Conservation (phyloP, 495 filamentous ascomycete species). For the Penicillium malachiteum region DNA sequence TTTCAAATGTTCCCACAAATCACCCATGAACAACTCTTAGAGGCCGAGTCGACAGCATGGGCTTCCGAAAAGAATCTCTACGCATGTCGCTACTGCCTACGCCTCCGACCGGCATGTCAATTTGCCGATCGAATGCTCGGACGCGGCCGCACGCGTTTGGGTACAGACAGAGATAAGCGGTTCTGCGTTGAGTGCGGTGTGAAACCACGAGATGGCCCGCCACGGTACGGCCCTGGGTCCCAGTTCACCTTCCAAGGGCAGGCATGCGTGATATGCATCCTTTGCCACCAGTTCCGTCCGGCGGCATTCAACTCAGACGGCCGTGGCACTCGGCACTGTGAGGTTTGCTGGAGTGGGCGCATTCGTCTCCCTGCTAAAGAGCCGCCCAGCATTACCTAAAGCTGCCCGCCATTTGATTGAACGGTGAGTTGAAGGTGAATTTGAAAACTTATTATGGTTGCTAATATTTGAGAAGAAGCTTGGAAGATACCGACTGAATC, state of each 20-base stretch:
- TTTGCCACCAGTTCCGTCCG: conserved; percentile 25
- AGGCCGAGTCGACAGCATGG: conserved; percentile 24
- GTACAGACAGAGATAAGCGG: conserved; percentile 23
- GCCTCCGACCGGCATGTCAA: conserved; percentile 23
- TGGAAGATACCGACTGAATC: too few species aligned
- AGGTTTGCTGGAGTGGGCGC: background rate
- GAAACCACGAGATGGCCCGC: conserved; percentile 24
- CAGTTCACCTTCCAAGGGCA: conserved; percentile 22
- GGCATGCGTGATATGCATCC: conserved; percentile 28
- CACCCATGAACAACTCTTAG: conserved; percentile 28
- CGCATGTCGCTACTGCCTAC: conserved; percentile 39
- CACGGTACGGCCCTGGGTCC: conserved; percentile 34
- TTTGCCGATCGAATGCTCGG: conserved; percentile 37
- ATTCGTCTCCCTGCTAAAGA: background rate
- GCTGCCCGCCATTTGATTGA: too few species aligned
- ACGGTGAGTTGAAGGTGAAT: too few species aligned
- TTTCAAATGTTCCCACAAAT: conserved; percentile 22
- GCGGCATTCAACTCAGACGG: conserved; percentile 17
- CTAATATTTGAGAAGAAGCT: too few species aligned
- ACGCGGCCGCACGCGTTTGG: conserved; percentile 22
- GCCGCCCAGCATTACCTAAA: too few species aligned
- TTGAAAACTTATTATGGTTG: too few species aligned
- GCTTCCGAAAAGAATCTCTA: conserved; percentile 29
- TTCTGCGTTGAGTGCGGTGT: conserved; percentile 41
- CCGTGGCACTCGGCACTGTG: conserved; percentile 9